Percentiles rank a stretch among this genome's conserved stretches.
These are phyloP conservation scores for Paramecium pentaurelia DNA, from an alignment of 73 alveolate species.

Conservation along the genomic window DNA sequence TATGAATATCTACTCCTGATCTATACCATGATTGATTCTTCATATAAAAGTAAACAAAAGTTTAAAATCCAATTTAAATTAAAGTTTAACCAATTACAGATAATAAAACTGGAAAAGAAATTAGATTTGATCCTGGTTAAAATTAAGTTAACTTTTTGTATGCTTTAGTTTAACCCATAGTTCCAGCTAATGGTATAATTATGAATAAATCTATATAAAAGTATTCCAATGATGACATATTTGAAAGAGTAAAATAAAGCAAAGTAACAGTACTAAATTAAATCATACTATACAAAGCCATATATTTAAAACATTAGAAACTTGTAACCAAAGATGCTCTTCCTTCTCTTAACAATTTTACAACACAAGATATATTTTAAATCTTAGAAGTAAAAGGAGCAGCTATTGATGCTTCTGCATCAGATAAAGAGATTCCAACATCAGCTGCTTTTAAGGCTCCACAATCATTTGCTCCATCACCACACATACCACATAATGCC, in stretches of 20 bases:
- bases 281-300: slow-evolving; percentile 94
- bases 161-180: slow-evolving; percentile 92
- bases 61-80: slow-evolving; percentile 16
- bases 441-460: slow-evolving; percentile 97
- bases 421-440: slow-evolving; percentile 93
- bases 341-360: slow-evolving; percentile 92
- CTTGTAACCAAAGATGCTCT: slow-evolving; percentile 93
- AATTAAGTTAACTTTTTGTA: slow-evolving; percentile 77
- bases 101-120: slow-evolving; percentile 84
- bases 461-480: slow-evolving; percentile 99
- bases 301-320: slow-evolving; percentile 92
- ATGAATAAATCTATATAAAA: slow-evolving; percentile 87
- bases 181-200: slow-evolving; percentile 88
- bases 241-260: slow-evolving; percentile 73
- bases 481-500: slow-evolving; percentile 93
- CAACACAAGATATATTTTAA: slow-evolving; percentile 81
- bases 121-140: slow-evolving; percentile 91
- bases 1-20: slow-evolving; percentile 41
- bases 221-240: slow-evolving; percentile 86
- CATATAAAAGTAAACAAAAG: slow-evolving; percentile 28
- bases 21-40: slow-evolving; percentile 52
- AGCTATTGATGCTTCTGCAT: slow-evolving; percentile 97
- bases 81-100: slow-evolving; percentile 79
- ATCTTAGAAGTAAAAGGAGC: slow-evolving; percentile 93
- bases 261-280: slow-evolving; percentile 83